phyloP scores from a whole-genome alignment of 208 protist genomes.

The Porcisia deanei region DNA sequence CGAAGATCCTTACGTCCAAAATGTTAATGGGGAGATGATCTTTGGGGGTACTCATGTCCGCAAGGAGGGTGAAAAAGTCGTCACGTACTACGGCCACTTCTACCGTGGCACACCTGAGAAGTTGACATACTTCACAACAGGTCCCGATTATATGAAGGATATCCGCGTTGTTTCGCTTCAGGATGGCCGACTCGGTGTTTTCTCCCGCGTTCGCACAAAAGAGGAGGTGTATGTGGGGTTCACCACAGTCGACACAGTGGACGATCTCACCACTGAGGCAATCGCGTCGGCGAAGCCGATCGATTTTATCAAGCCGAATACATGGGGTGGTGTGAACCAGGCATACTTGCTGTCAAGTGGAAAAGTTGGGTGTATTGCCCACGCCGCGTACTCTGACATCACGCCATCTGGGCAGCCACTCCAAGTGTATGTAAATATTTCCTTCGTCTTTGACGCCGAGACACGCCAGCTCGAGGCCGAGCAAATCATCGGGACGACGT shows the following conservation, averaged over 20 bases:
- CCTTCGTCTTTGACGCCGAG: constrained; percentile 41
- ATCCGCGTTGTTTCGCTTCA: constrained; percentile 40
- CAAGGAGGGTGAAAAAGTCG: constrained; percentile 30
- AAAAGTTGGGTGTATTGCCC: constrained; percentile 53
- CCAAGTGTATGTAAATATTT: constrained; percentile 41
- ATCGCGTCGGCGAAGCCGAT: constrained; percentile 36
- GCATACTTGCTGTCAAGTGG: constrained; percentile 45
- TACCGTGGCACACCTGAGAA: constrained; percentile 29
- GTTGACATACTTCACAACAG: constrained; percentile 42
- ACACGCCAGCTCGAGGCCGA: constrained; percentile 14
- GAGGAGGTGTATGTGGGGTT: constrained; percentile 40
- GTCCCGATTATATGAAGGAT: constrained; percentile 50
- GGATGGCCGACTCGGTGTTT: constrained; percentile 38
- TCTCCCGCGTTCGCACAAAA: constrained; percentile 36
- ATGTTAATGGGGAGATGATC: constrained; percentile 38
- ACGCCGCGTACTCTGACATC: constrained; percentile 36
- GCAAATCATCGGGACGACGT: constrained; percentile 36
- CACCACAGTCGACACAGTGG: constrained; percentile 31
- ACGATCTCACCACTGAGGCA: constrained; percentile 31
- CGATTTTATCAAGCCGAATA: constrained; percentile 29
- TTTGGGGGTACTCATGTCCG: constrained; percentile 41
- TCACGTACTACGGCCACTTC: constrained; percentile 45
- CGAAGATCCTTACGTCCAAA: constrained; percentile 45
- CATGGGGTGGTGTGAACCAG: constrained; percentile 54
- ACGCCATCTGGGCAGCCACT: constrained; percentile 16